Percentiles rank a stretch among this genome's conserved stretches.
phyloP scores from a whole-genome alignment of 768 basidiomycete genomes.

The Russula ochroleuca region DNA sequence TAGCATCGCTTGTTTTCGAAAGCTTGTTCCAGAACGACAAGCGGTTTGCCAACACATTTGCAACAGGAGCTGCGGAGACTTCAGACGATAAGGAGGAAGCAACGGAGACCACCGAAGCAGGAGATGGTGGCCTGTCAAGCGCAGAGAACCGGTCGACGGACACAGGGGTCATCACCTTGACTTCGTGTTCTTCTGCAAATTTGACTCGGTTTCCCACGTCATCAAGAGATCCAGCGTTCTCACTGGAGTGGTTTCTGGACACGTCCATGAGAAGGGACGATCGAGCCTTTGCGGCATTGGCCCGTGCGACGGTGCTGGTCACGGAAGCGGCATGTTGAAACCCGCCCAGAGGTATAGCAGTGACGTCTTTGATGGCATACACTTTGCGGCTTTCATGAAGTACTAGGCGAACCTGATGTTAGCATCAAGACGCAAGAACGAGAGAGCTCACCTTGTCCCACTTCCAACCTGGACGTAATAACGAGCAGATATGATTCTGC shows the following conservation, averaged over 20 bases:
- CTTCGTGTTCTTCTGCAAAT: conserved; percentile 47
- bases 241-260: neutral
- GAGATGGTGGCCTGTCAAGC: conserved; percentile 28
- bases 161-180: conserved; percentile 44
- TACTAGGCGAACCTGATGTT: conserved; percentile 40
- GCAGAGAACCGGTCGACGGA: conserved; percentile 28
- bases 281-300: conserved; percentile 43
- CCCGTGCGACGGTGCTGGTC: conserved; percentile 50
- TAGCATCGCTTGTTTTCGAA: conserved; percentile 37
- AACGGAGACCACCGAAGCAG: conserved; percentile 39
- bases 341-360: conserved; percentile 66
- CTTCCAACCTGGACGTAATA: conserved; percentile 55
- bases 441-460: conserved; percentile 58
- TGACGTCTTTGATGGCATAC: conserved; percentile 64
- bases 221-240: conserved; percentile 19
- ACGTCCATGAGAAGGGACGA: conserved; percentile 42
- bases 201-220: conserved; percentile 43
- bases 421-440: neutral
- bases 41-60: conserved; percentile 57
- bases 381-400: conserved; percentile 58
- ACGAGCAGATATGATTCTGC: conserved; percentile 74
- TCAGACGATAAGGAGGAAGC: conserved; percentile 55
- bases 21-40: conserved; percentile 73
- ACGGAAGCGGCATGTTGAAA: conserved; percentile 50
- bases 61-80: conserved; percentile 44